Conservation (phyloP, 306 rosid species). For the Calophaca sinica region DNA sequence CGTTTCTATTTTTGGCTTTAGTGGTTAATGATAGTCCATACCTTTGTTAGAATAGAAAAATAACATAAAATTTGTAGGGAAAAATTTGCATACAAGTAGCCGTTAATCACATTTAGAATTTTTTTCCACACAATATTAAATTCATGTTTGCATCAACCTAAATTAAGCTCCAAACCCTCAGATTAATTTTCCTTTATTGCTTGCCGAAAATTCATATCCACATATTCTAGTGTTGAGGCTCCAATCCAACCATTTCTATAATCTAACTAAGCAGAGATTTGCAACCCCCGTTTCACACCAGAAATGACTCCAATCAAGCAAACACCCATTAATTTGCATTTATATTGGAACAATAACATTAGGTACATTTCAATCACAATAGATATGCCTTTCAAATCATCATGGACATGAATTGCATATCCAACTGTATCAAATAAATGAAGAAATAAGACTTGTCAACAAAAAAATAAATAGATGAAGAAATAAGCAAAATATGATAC, state of each 20-base stretch:
- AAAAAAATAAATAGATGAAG: not conserved
- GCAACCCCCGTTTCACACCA: too few species aligned
- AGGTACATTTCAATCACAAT: slow-evolving; percentile 16
- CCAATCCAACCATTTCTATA: too few species aligned
- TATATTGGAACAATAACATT: slow-evolving; percentile 35
- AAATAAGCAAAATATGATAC: too few species aligned
- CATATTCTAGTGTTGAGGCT: not conserved
- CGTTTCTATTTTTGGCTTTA: too few species aligned
- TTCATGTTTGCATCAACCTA: not conserved
- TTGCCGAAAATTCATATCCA: slow-evolving; percentile 22
- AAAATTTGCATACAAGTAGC: too few species aligned
- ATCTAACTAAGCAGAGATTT: too few species aligned
- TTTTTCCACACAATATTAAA: too few species aligned
- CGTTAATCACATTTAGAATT: too few species aligned
- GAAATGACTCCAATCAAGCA: not conserved
- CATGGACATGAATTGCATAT: not conserved
- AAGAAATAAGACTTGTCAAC: not conserved
- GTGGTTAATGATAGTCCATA: too few species aligned
- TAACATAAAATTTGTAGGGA: too few species aligned
- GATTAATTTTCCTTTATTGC: not conserved
- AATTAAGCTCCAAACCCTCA: not conserved
- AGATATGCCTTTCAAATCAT: slow-evolving; percentile 2
- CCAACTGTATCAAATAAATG: slow-evolving; percentile 35
- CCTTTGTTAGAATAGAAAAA: too few species aligned
- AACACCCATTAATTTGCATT: slow-evolving; percentile 28